Base-by-base conservation (phyloP, 495 filamentous ascomycete species). In the Cladorrhinum samala region DNA sequence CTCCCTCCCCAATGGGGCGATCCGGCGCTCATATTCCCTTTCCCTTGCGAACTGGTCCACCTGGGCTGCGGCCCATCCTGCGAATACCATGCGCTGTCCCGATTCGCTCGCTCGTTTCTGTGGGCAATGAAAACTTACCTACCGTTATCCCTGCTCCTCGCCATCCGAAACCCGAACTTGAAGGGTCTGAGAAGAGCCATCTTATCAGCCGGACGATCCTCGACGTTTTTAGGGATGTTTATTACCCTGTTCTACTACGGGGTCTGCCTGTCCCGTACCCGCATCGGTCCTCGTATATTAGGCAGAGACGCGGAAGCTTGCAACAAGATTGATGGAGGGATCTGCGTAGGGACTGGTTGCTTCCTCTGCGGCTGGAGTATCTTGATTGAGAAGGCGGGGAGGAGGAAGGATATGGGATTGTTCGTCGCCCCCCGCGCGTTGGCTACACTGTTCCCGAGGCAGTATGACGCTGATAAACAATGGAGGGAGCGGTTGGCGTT, bases 31-130 rank as follows among this genome's bases (percentile, higher is more conserved):
- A 81, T 84, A 0, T 68, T 84, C 23, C 91, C 89, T 0, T 87
- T 93, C 53, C 90, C 89, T 4, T 96, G 91, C 71, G 83, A 90
- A 68, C 72, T 96, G 60, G 88, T 95, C 19, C 91, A 96, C 62
- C 88, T 88, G 82, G 87, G 87, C 48, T 77, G 76, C 52, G 86
- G 88, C 19, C 76, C 82, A 2, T 87, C 69, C 53, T 96, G 91
- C 67, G 89, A 96, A 64, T 76, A 73, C 56, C 88, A 95, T 65
- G 88, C 88, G 8, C 42, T 86, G 6, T 77, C 74, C 24, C 81
- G 91, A 17, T 91, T 94, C 66, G 63, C 66, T 23, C 76, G 78
- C 37, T 84, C 88, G 9, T 93, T 90, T 71, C 77, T 76, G 50
- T 87, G 86, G 70, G 83, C 88, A 7, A 80, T 89, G 67, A 76